A percentile compares a stretch with the other conserved stretches of the same genome.
These are phyloP conservation scores for Eleusine coracana DNA, from an alignment of 176 grass and related monocot genomes.

Conservation along the genomic window DNA sequence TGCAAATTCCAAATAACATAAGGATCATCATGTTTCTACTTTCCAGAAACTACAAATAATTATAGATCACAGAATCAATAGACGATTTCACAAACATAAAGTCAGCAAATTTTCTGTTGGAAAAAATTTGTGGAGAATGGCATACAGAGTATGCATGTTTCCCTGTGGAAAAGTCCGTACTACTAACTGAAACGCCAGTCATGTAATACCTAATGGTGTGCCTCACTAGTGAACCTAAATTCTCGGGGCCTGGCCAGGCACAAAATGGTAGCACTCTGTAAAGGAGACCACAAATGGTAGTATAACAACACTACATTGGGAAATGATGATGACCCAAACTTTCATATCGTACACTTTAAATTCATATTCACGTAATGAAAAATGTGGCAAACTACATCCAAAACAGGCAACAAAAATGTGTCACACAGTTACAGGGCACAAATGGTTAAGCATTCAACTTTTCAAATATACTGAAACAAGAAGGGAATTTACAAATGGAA, in stretches of 20 bases:
- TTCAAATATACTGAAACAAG: background rate
- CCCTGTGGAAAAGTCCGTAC: background rate
- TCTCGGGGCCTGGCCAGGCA: background rate
- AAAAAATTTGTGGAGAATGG: background rate
- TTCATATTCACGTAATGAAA: background rate
- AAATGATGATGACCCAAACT: background rate
- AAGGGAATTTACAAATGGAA: background rate
- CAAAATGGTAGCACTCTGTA: slow-evolving; percentile 7
- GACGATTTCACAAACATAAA: background rate
- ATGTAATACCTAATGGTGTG: background rate
- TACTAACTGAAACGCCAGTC: background rate
- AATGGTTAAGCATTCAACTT: slow-evolving; percentile 21
- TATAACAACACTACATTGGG: slow-evolving; percentile 1
- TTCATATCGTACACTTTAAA: slow-evolving; percentile 11
- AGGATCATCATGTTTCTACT: background rate
- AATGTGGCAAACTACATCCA: background rate
- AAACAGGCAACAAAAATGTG: slow-evolving; percentile 5
- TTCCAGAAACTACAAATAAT: background rate
- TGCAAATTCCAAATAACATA: slow-evolving; percentile 10
- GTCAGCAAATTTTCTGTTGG: background rate
- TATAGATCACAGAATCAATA: background rate
- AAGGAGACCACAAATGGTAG: slow-evolving; percentile 6
- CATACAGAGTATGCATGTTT: background rate
- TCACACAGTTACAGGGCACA: background rate
- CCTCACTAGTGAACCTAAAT: background rate